Percentiles rank a stretch among this genome's conserved stretches.
Conservation (phyloP, 192 early-diverging fungal species). For the Pilaira anomala region DNA sequence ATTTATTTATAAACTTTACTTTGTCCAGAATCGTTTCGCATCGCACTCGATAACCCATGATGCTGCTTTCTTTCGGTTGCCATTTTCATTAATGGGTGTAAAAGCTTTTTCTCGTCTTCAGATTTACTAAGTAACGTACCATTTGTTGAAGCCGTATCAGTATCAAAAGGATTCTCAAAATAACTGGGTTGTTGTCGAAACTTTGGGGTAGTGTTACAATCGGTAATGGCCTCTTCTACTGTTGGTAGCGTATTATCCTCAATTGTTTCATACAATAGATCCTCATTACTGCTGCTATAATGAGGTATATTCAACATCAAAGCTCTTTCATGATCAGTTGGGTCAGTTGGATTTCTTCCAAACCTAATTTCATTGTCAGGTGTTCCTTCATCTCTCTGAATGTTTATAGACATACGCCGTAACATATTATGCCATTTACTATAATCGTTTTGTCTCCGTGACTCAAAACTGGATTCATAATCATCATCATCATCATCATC, state of each 20-base stretch:
- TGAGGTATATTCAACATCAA: constrained; percentile 22
- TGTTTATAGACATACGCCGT: constrained; percentile 23
- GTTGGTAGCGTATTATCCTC: constrained; percentile 29
- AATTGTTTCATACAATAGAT: not conserved
- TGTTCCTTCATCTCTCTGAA: constrained; percentile 24
- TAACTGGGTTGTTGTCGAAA: constrained; percentile 21
- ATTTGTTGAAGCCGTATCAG: constrained; percentile 9
- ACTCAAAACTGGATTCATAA: too few species aligned
- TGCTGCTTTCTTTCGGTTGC: constrained; percentile 1
- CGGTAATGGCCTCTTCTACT: constrained; percentile 25
- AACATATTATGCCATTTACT: constrained; percentile 18
- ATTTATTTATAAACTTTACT: too few species aligned
- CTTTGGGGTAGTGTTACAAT: constrained; percentile 4
- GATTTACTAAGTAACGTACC: not conserved
- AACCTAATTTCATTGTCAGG: constrained; percentile 12
- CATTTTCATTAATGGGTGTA: not conserved
- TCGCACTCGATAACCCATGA: not conserved
- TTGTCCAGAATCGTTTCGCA: not conserved
- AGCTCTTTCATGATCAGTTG: constrained; percentile 19
- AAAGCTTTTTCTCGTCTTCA: not conserved
- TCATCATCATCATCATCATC: too few species aligned
- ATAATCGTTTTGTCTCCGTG: too few species aligned
- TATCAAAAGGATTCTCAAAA: constrained; percentile 35
- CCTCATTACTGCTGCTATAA: not conserved
- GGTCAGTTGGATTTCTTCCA: constrained; percentile 10